Evolutionary conservation across 306 rosid genomes (phyloP).

Genomic region (Hippophae tibetana): DNA sequence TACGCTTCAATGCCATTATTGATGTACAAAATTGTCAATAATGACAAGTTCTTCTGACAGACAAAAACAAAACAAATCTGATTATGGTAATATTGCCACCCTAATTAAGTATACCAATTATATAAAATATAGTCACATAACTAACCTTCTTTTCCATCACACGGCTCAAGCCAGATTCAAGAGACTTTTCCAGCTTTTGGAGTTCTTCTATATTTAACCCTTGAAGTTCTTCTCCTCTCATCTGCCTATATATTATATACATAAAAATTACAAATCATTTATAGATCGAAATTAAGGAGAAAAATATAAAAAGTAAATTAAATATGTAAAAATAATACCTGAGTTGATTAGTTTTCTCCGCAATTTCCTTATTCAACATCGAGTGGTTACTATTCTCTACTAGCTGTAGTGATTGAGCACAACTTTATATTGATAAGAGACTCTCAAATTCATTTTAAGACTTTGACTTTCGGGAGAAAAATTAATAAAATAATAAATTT

Average conservation of each 20-base stretch:
- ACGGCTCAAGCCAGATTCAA: conserved; percentile 68
- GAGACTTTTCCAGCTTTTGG: conserved; percentile 62
- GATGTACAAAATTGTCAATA: no score
- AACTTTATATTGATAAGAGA: no score
- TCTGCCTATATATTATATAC: conserved; percentile 39
- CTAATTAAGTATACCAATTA: no score
- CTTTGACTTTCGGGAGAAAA: no score
- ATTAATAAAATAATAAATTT: no score
- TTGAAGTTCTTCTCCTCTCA: conserved; percentile 94
- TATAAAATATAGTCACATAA: not conserved
- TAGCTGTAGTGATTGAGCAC: conserved; percentile 32
- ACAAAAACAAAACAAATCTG: no score
- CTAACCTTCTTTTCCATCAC: conserved; percentile 64
- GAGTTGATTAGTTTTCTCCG: conserved; percentile 55
- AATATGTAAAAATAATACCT: conserved; percentile 33
- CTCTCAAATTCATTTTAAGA: no score
- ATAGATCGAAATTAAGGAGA: not conserved
- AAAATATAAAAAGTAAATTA: not conserved
- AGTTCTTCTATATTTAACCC: conserved; percentile 59
- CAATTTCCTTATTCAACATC: conserved; percentile 63
- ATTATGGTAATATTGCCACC: no score
- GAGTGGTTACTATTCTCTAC: conserved; percentile 63
- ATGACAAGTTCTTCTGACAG: no score
- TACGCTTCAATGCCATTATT: no score
- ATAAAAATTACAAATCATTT: not conserved